Evolutionary conservation across 2,329 filamentous ascomycete genomes (phyloP).

Genomic region (Beauveria sp.): DNA sequence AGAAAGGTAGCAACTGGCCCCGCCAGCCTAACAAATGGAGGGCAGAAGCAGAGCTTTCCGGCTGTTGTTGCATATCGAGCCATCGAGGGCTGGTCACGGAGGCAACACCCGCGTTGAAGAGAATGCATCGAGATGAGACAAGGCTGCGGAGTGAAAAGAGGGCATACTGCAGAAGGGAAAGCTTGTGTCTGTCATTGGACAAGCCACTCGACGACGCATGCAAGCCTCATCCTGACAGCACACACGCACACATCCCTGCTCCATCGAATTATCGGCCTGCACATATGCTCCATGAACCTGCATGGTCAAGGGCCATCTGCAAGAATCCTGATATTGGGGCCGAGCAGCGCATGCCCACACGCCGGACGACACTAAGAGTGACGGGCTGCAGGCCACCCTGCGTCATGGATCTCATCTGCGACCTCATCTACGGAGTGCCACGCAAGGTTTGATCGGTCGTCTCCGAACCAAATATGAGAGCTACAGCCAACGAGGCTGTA

Average conservation of each 20-base stretch:
- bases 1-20: neutral
- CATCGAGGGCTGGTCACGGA: neutral
- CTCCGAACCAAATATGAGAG: neutral
- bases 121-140: neutral
- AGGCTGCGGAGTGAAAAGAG: neutral
- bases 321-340: neutral
- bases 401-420: conserved; percentile 9
- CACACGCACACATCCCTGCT: neutral
- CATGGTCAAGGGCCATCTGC: neutral
- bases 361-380: neutral
- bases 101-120: neutral
- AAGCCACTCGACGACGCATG: neutral
- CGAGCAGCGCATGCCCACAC: neutral
- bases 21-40: neutral
- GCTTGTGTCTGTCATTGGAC: neutral
- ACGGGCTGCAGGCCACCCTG: conserved; percentile 1
- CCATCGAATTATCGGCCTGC: conserved; percentile 8
- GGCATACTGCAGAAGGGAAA: neutral
- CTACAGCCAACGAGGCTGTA: neutral
- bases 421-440: neutral
- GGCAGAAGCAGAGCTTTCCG: neutral
- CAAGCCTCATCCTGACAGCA: neutral
- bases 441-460: neutral
- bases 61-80: neutral
- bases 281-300: conserved; percentile 10